These are phyloP conservation scores for Myxozyma melibiosi DNA, from an alignment of 805 yeast genomes.

Conservation along the genomic window DNA sequence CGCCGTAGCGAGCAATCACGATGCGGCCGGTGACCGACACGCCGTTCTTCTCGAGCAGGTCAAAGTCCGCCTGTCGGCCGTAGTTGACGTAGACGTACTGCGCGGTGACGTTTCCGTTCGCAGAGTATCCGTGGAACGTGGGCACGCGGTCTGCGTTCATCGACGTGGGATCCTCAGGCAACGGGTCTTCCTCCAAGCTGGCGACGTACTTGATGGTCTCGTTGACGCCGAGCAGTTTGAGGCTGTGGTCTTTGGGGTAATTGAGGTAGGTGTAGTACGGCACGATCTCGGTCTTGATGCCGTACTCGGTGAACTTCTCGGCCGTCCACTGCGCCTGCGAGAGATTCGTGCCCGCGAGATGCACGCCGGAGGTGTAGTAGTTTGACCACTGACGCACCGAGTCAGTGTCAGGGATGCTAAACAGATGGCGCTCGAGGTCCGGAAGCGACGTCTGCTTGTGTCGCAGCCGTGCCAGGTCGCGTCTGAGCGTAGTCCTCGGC, in stretches of 20 bases:
- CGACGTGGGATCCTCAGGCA: constrained; percentile 57
- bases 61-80: constrained; percentile 65
- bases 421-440: constrained; percentile 67
- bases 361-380: constrained; percentile 40
- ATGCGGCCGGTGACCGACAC: constrained; percentile 59
- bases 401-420: constrained; percentile 47
- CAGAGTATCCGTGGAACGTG: constrained; percentile 76
- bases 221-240: constrained; percentile 47
- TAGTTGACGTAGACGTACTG: constrained; percentile 67
- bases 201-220: constrained; percentile 52
- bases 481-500: constrained; percentile 78
- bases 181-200: constrained; percentile 53
- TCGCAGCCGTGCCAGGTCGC: constrained; percentile 79
- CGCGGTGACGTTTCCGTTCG: constrained; percentile 73
- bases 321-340: constrained; percentile 58
- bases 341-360: constrained; percentile 44
- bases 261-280: constrained; percentile 64
- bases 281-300: constrained; percentile 56
- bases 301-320: constrained; percentile 60
- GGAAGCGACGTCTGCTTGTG: constrained; percentile 63
- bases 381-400: constrained; percentile 55
- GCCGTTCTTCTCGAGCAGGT: constrained; percentile 49
- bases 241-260: constrained; percentile 59
- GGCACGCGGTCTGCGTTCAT: constrained; percentile 56
- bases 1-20: constrained; percentile 69